Conservation (phyloP, 176 grass and related monocot species). For the Oropetium thomaeum region DNA sequence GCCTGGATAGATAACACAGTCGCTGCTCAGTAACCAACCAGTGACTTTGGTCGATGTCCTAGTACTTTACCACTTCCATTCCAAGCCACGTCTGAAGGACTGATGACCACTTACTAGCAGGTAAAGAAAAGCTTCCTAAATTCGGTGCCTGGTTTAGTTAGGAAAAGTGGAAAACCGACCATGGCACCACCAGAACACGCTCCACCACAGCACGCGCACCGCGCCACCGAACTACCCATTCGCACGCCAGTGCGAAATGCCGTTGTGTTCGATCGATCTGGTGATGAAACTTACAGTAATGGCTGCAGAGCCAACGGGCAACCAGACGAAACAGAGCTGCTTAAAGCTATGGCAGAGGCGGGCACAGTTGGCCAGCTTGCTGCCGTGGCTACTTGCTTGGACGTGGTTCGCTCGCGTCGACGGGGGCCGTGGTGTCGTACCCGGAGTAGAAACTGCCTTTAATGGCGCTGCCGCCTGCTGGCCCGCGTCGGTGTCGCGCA, state of each 20-base stretch:
- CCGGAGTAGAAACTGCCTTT: slow-evolving; percentile 10
- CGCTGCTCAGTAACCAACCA: neutral
- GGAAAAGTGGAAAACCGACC: neutral
- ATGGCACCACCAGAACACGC: neutral
- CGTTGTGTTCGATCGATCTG: neutral
- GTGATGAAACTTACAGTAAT: neutral
- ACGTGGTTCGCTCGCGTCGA: neutral
- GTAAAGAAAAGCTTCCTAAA: neutral
- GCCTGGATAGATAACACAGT: too few relatives aligned
- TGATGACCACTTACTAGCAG: neutral
- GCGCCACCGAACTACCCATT: neutral
- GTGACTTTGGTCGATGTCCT: neutral
- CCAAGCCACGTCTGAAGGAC: neutral
- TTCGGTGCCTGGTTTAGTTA: neutral
- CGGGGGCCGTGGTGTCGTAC: slow-evolving; percentile 7
- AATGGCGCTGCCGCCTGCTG: slow-evolving; percentile 4
- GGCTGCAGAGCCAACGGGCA: slow-evolving; percentile 1
- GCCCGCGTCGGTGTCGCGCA: neutral
- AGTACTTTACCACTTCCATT: neutral
- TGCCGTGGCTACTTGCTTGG: neutral
- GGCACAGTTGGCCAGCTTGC: neutral
- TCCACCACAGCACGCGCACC: neutral
- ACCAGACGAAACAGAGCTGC: slow-evolving; percentile 17
- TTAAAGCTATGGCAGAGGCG: slow-evolving; percentile 3
- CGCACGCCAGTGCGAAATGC: neutral